Base-by-base conservation (phyloP, 441 rosid genomes). In the Gossypium schwendimanii region DNA sequence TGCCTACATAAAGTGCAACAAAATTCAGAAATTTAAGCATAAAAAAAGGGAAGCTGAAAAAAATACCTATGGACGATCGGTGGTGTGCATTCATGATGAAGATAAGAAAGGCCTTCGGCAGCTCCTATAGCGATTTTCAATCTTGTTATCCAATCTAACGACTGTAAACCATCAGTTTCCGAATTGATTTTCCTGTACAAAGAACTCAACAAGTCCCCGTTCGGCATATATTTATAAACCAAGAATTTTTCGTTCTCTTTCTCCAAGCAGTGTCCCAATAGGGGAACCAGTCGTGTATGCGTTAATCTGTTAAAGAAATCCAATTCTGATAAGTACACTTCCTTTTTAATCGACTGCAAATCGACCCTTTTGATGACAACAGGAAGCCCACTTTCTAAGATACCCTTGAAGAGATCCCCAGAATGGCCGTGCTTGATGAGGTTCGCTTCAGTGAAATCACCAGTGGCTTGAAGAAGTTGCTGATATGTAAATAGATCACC, bases 81-180 rank as follows among this genome's bases (percentile, higher is more conserved):
- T n/a, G 97, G 97, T 0, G 80, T 80, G 73, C 96, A 88, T 84
- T 96, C 99, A 69, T 96, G 98, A 81, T 93, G 97, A 63, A 96
- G 82, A 80, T 84, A 87, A 63, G 89, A 82, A 15, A 96, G 82
- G 70, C 85, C 97, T 81, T 93, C 99, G 0, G 99, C 97, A 21
- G 93, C 92, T 84, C 97, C 98, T 53, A 82, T 87, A 44, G 98
- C 98, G 70, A 96, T 91, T 77, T 96, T 96, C 79, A 92, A 83
- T 79, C 98, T 85, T 8, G 99, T 96, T 44, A 96, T 96, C 99
- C 98, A 96, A 85, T 96, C 99, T 77, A 96, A 79, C 39, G 99
- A 96, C 78, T 87, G 86, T 72, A 91, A 81, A 36, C 85, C 83
- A 76, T 83, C 93, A 26, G 82, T 91, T 75, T 86, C 93, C 7